Evolutionary conservation across 345 rosid species (phyloP), one percentile per base, ranked within the genome.

Genomic region (Melaleuca quinquenervia): DNA sequence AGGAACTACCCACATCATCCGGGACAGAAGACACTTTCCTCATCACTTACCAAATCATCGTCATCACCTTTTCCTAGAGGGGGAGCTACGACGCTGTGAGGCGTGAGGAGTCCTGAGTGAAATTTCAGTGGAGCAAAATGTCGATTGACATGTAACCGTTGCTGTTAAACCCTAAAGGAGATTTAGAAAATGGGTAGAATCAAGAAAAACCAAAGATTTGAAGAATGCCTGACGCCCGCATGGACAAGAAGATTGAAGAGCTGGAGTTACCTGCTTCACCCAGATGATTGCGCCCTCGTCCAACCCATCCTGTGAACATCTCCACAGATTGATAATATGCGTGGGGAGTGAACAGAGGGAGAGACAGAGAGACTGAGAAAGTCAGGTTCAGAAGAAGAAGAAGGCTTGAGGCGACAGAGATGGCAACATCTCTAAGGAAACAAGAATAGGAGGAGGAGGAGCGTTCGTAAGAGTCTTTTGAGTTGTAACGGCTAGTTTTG

Each of bases 401-500:
- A 51, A 85, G 82, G 78, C 36, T 15, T 29, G 85, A 21, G 24
- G 82, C 36, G 22, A 7, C 26, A 27, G 51, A 74, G 82, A 58
- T 36, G 36, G 78, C n/a, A n/a, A n/a, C n/a, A 32, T 45, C 24
- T 70, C 48, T 48, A 70, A 32, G 16, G 78, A 64, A 4, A 41
- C 41, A 41, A 41, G 41, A 41, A 41, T 2, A 41, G 16, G 76
- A 15, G 7, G 45, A 64, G 75, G 21, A 16, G 78, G 78, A 70
- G 78, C 78, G 78, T 18, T 70, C 12, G 48, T 1, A 18, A n/a
- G 36, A 5, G 78, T 70, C 6, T 5, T 82, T 52, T 82, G 85
- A 87, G 84, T 76, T 88, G 76, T 27, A 95, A 94, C 96, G 98
- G 96, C 96, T 95, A 95, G 93, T 94, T 95, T 92, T 86, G 85